Base-by-base conservation (phyloP, 768 basidiomycete species). In the Boletus sp. region DNA sequence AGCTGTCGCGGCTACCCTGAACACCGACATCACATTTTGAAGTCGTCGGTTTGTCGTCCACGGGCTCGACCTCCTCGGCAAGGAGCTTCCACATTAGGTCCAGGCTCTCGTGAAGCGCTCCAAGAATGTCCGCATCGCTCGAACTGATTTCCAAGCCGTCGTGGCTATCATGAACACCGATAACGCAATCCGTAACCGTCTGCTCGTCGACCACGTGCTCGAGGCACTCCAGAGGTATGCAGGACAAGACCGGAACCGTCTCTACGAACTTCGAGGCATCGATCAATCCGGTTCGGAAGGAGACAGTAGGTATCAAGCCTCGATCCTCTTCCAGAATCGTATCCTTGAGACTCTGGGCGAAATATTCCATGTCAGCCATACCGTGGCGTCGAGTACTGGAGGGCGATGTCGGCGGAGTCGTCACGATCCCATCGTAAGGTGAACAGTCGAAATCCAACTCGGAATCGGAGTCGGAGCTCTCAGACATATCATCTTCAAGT, bases 11-110 rank as follows among this genome's bases (percentile, higher is more conserved):
- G 3, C 15, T 18, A 47, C 48, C 35, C 35, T 24, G 32, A 46
- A 17, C 40, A 15, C 17, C 7, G 3, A 30, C 20, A 11, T 54
- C 20, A 33, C 15, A 28, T 5, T 18, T 20, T 20, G 37, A 36
- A 12, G 7, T 2, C 2, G 20, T 49, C 9, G 7, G 12, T 29
- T 3, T 7, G 17, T 47, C 29, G 45, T 47, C 29, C 45, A 24
- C 3, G 24, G 24, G 24, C 24, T 24, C 24, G 24, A 24, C 24
- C 1, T 24, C 24, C 24, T 24, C 24, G 17, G 3, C 52, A 15
- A 61, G 57, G 5, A 64, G 47, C 20, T n/a, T 54, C 14, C 46
- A 52, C 59, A 68, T 67, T 1, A 55, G n/a, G 24, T 60, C 55
- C 30, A 3, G 6, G 17, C 54, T 51, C 8, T 45, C 50, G 4